Evolutionary conservation across 2,329 filamentous ascomycete genomes (phyloP), one percentile per base, ranked within the genome.

Genomic region (Alternaria sp.): DNA sequence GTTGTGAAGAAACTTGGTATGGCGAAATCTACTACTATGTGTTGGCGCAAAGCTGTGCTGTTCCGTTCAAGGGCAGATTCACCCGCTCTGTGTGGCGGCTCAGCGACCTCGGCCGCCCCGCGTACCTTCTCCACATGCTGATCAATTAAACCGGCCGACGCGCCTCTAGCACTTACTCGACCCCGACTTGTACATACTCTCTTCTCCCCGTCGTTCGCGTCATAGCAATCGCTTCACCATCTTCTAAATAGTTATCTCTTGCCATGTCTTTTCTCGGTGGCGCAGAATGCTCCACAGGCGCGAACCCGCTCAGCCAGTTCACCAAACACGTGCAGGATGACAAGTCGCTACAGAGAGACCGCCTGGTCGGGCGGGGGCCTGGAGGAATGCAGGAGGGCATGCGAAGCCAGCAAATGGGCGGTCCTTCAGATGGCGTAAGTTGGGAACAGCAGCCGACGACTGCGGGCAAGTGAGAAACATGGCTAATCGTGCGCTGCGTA

Each of bases 281-380:
- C 71, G 91, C 94, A 71, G 95, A 98, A 83, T 99, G 95, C 86
- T 98, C 94, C 57, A 96, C 95, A 63, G 93, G 92, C 67, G 93
- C 91, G 75, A 99, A 99, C 80, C 95, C 96, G 59, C 89, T 99
- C 73, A 94, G 92, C 77, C 95, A 98, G 84, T 96, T 99, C 79
- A 93, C 94, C 66, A 99, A 99, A 81, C 94, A 97, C 80, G 92
- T 95, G 58, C 92, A 96, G 76, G 93, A 96, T 85, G 95, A 99
- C 83, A 96, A 94, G 81, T 95, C 92, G 59, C 84, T 98, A 59
- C 95, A 98, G 81, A 87, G 94, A 73, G 95, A 99, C 80, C 88
- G 95, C 61, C 84, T 98, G 63, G 89, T 92, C 61, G 92, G 92
- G 64, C 85, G 90, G 67, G 89, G 88, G 0, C 90, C 91, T 0